These are phyloP conservation scores for Solanum bulbocastanum DNA, from an alignment of 257 asterid genomes.

Conservation along the genomic window DNA sequence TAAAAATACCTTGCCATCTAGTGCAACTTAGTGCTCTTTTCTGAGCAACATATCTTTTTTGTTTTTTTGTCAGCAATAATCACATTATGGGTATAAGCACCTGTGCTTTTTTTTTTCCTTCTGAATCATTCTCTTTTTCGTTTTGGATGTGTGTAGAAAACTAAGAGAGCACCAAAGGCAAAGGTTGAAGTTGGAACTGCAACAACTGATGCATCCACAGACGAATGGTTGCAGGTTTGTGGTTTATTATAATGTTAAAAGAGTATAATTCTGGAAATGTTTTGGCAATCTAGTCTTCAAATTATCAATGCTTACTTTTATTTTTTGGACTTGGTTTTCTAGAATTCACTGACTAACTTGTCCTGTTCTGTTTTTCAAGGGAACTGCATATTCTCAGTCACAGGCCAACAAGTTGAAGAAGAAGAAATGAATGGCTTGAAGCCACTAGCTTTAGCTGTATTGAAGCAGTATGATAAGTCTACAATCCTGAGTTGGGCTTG, in stretches of 20 bases:
- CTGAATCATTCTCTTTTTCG: neutral
- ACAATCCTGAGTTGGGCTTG: constrained; percentile 9
- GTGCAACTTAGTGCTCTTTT: neutral
- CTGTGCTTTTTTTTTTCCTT: neutral
- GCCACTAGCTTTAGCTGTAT: constrained; percentile 8
- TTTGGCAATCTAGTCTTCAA: neutral
- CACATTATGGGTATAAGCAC: neutral
- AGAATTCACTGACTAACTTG: neutral
- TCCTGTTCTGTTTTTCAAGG: constrained; percentile 27
- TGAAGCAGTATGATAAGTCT: neutral
- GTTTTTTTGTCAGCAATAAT: neutral
- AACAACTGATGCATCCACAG: constrained; percentile 76
- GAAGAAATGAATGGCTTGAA: constrained; percentile 54
- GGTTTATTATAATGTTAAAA: neutral
- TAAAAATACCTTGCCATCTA: neutral
- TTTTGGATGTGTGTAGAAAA: constrained; percentile 37
- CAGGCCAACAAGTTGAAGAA: constrained; percentile 65
- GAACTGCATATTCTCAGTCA: constrained; percentile 75
- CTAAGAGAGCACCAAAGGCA: constrained; percentile 71
- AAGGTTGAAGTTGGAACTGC: constrained; percentile 94
- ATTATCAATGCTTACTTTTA: neutral
- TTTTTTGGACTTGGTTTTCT: neutral
- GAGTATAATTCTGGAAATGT: neutral
- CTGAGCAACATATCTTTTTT: neutral
- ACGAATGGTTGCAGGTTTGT: constrained; percentile 96